A percentile compares a stretch with the other conserved stretches of the same genome.
These are phyloP conservation scores for Populus tremula DNA, from an alignment of 345 rosid genomes.

Conservation along the genomic window DNA sequence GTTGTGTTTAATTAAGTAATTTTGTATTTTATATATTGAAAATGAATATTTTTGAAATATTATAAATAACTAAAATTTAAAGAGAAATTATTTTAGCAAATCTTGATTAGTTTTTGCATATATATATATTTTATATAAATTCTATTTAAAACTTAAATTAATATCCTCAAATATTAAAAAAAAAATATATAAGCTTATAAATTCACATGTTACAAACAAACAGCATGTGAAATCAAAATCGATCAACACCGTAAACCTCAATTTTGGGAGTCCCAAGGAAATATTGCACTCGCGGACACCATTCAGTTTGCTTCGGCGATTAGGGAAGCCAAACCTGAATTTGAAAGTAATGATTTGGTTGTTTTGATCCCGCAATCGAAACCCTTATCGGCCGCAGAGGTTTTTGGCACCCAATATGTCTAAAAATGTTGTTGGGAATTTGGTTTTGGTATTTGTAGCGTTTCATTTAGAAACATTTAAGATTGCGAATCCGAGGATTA, in stretches of 20 bases:
- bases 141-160: too few relatives aligned
- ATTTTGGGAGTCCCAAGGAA: slow-evolving; percentile 28
- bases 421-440: background rate
- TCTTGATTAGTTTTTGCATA: too few relatives aligned
- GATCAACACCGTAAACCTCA: slow-evolving; percentile 58
- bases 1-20: too few relatives aligned
- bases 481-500: slow-evolving; percentile 81
- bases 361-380: slow-evolving; percentile 87
- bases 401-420: slow-evolving; percentile 61
- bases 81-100: too few relatives aligned
- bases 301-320: slow-evolving; percentile 85
- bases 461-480: slow-evolving; percentile 87
- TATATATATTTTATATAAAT: too few relatives aligned
- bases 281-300: slow-evolving; percentile 70
- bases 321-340: slow-evolving; percentile 72
- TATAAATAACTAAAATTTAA: too few relatives aligned
- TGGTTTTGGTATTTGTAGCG: slow-evolving; percentile 64
- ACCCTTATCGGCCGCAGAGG: slow-evolving; percentile 80
- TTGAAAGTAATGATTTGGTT: slow-evolving; percentile 65
- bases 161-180: too few relatives aligned
- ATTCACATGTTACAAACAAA: too few relatives aligned
- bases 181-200: too few relatives aligned
- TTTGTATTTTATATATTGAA: too few relatives aligned
- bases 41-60: too few relatives aligned
- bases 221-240: slow-evolving; percentile 51